Base-by-base conservation (phyloP, 371 early-diverging fungal species). In the Rhizopus sp. region DNA sequence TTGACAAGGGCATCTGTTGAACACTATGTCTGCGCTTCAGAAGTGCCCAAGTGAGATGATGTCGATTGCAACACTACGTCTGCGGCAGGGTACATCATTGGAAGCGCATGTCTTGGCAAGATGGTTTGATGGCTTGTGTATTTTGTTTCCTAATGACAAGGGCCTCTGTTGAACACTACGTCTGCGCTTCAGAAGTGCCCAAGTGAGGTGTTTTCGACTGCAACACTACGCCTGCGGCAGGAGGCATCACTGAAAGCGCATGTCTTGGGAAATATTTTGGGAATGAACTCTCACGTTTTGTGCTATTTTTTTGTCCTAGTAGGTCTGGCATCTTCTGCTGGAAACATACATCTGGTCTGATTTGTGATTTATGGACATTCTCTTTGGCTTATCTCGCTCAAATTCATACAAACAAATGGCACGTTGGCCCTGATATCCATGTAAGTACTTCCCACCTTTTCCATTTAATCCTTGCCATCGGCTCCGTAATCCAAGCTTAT, bases 101-200 rank as follows among this genome's bases (percentile, higher is more conserved):
- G n/a, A n/a, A n/a, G n/a, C n/a, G n/a, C n/a, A n/a, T n/a, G n/a
- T n/a, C n/a, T n/a, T n/a, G n/a, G n/a, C n/a, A n/a, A n/a, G n/a
- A n/a, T n/a, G n/a, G n/a, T n/a, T n/a, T n/a, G n/a, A n/a, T n/a
- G n/a, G n/a, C n/a, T n/a, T n/a, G n/a, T n/a, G n/a, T n/a, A n/a
- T n/a, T n/a, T n/a, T n/a, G n/a, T n/a, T n/a, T n/a, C n/a, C n/a
- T n/a, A n/a, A n/a, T 40, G 40, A 40, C 40, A 40, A 40, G 40
- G n/a, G 40, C 40, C 40, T 40, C 40, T 40, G 40, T 40, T 40
- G 40, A 40, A 40, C 40, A 40, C 40, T 40, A 40, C 40, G 40
- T 40, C 40, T 40, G 40, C 40, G 40, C 40, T 40, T 40, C 40
- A 40, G 40, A 40, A 40, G 40, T 13, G 40, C 40, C 40, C 40